phyloP scores from a whole-genome alignment of 495 filamentous ascomycete species.

The Halenospora varia region DNA sequence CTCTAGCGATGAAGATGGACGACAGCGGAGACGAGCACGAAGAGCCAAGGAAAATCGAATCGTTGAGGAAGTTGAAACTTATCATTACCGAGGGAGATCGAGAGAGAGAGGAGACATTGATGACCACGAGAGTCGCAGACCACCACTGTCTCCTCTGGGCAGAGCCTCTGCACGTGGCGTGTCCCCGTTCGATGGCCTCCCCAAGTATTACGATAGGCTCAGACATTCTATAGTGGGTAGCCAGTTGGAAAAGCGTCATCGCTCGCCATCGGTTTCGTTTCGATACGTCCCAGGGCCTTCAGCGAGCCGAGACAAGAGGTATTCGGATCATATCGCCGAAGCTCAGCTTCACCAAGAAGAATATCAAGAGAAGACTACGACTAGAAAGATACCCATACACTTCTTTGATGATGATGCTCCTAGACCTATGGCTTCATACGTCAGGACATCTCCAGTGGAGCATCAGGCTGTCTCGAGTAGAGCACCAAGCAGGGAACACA shows the following conservation, averaged over 20 bases:
- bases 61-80: background rate
- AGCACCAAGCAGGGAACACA: background rate
- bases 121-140: too few species aligned
- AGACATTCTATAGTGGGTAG: background rate
- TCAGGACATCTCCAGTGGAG: background rate
- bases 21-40: background rate
- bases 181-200: background rate
- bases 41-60: background rate
- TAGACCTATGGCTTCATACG: background rate
- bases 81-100: background rate
- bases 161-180: background rate
- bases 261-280: background rate
- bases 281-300: background rate
- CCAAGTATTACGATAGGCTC: background rate
- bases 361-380: background rate
- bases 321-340: background rate
- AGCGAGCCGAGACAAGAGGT: too few species aligned
- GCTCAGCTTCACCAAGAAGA: background rate
- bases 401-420: slow-evolving; percentile 1
- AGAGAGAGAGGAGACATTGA: too few species aligned
- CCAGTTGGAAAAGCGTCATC: background rate
- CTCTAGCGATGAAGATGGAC: background rate
- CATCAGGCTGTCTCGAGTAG: background rate
- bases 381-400: slow-evolving; percentile 2
- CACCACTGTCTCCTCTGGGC: background rate